Evolutionary conservation across 192 early-diverging fungal species (phyloP), one percentile per base, ranked within the genome.

Genomic region (Linnemannia elongata): DNA sequence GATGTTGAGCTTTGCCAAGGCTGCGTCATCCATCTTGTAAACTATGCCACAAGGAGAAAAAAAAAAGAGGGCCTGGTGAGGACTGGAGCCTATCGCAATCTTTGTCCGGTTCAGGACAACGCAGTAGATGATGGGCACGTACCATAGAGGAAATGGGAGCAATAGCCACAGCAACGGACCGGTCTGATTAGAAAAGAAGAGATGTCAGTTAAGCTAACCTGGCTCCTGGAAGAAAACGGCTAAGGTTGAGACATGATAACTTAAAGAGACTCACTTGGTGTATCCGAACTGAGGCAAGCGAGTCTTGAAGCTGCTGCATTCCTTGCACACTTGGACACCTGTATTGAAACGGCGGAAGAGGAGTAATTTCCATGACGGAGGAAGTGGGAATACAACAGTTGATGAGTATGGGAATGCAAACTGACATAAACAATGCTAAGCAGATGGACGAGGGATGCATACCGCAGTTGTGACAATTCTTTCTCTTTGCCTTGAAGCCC

Each of bases 121-220:
- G 4, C 35, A 12, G 8, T 24, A 3, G 24, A n/a, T 7, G 38
- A 71, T 33, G 69, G 41, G 10, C n/a, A 39, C 54, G 55, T 81
- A 77, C 84, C 84, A 42, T 74, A 70, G 42, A 86, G 41, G 47
- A 86, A 86, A 30, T 86, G 74, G 9, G 84, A 75, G 33, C 84
- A 86, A 42, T 81, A 86, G 1, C 22, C 45, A 44, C 84, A 86
- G 30, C 84, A 86, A 8, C 75, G 69, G 22, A 81, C 75, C 1
- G 79, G 78, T 47, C 83, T 86, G 81, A 6, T 15, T 20, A 45
- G 3, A 6, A n/a, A 3, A 44, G 20, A 18, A 47, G 35, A 30
- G 30, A 33, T 66, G n/a, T 33, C 7, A 17, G 27, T 66, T 66
- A 66, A 66, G 60, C 60, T 66, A 66, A 33, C 2, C 60, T 10